Evolutionary conservation across 164 flowering plant genomes (phyloP).

Genomic region (Santalum album): DNA sequence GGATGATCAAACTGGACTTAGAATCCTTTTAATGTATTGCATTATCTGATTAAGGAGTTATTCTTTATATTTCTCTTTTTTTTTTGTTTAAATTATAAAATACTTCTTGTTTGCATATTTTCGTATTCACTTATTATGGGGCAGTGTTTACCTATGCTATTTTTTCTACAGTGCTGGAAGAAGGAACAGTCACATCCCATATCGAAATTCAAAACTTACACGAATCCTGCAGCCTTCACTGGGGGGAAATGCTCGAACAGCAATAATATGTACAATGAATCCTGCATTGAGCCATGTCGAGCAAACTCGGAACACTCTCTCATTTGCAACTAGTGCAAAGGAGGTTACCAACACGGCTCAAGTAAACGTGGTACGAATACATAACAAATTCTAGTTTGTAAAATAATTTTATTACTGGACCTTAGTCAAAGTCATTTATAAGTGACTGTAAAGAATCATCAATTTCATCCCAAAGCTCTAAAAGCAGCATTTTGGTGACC

Average conservation of each 20-base stretch:
- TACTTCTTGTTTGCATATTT: not conserved
- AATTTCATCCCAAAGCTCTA: too few species aligned
- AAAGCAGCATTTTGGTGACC: too few species aligned
- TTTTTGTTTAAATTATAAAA: too few species aligned
- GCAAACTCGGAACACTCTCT: constrained; percentile 73
- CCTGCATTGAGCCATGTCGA: constrained; percentile 80
- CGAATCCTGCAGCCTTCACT: constrained; percentile 73
- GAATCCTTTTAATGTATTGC: too few species aligned
- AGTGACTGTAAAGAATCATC: too few species aligned
- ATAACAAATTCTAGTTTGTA: not conserved
- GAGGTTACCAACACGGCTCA: constrained; percentile 73
- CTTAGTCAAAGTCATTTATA: too few species aligned
- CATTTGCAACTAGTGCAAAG: constrained; percentile 79
- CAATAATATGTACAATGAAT: constrained; percentile 84
- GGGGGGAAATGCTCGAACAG: constrained; percentile 90
- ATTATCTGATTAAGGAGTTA: too few species aligned
- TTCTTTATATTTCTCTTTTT: too few species aligned
- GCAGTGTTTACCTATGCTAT: too few species aligned
- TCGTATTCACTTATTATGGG: too few species aligned
- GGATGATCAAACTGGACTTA: too few species aligned
- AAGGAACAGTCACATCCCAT: constrained; percentile 61
- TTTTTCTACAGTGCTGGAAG: constrained; percentile 50
- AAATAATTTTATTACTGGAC: not conserved
- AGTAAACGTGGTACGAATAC: constrained; percentile 60
- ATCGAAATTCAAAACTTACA: constrained; percentile 83